Percentiles rank a stretch among this genome's conserved stretches.
phyloP scores from a whole-genome alignment of 2,329 filamentous ascomycete genomes.

The Tolypocladium guangdongense region DNA sequence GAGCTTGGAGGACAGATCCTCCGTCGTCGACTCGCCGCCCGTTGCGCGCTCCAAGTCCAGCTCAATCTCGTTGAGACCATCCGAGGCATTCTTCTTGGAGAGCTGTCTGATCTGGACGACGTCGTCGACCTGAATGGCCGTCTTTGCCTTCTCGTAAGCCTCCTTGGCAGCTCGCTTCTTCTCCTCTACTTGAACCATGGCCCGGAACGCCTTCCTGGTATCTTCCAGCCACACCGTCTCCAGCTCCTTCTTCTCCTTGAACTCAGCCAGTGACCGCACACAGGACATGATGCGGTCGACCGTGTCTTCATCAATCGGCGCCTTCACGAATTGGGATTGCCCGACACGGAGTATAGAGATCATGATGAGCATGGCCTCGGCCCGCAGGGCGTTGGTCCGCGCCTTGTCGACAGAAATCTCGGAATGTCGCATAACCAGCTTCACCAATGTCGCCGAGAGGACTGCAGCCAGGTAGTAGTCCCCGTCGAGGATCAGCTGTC shows the following conservation, averaged over 20 bases:
- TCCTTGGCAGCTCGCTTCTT: conserved; percentile 96
- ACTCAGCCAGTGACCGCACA: conserved; percentile 84
- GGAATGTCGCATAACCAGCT: conserved; percentile 93
- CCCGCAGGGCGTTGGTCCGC: conserved; percentile 85
- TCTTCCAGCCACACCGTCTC: conserved; percentile 91
- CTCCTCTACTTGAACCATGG: conserved; percentile 95
- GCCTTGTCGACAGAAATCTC: conserved; percentile 80
- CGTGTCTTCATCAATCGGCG: conserved; percentile 93
- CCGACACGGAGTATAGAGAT: conserved; percentile 97
- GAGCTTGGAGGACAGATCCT: conserved; percentile 87
- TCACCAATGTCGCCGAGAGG: conserved; percentile 89
- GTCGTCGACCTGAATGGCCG: conserved; percentile 90
- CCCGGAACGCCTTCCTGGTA: conserved; percentile 88
- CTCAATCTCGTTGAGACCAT: conserved; percentile 77
- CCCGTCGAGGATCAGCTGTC: conserved; percentile 90
- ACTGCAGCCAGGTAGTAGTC: conserved; percentile 95
- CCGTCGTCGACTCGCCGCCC: conserved; percentile 71
- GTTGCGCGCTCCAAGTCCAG: conserved; percentile 89
- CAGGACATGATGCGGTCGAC: conserved; percentile 98
- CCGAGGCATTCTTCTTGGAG: conserved; percentile 76
- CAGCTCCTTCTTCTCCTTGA: conserved; percentile 78
- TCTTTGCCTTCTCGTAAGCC: conserved; percentile 85
- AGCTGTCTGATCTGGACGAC: conserved; percentile 88
- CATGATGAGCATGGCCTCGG: conserved; percentile 99
- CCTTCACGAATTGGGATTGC: conserved; percentile 97